Evolutionary conservation across 148 eudicot genomes (phyloP), one percentile per base, ranked within the genome.

Genomic region (Hydrangea macrophylla): DNA sequence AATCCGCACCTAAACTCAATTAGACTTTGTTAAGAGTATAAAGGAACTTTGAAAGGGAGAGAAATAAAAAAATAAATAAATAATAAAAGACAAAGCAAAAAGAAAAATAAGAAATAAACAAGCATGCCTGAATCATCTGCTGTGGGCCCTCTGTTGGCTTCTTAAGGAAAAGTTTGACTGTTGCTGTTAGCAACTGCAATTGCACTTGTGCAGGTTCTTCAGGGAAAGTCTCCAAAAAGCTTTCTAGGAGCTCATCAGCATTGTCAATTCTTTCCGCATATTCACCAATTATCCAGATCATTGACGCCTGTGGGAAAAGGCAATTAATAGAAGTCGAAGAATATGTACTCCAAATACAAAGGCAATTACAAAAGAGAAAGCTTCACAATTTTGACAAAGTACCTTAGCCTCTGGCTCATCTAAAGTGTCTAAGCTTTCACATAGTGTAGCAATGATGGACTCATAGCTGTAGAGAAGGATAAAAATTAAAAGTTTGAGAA

Each of bases 401-500:
- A 94, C 99, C 99, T 94, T 94, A 58, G 99, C 97, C 82, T 94
- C 99, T 27, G 99, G 96, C 75, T 94, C 97, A 85, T 94, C 99
- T 73, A 94, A 76, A 55, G 97, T 94, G 84, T 94, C 97, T 70
- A 94, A 84, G 78, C 97, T 94, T 87, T 94, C 97, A 75, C 97
- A 94, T 11, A 94, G 97, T 66, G 98, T 94, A 44, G 98, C 98
- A 77, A 94, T 94, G 61, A 94, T 94, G 76, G 98, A 94, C 79
- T 94, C 98, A 22, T 94, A 90, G 55, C 98, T 93, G 89, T 56
- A 55, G 69, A 53, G 74, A 42, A 44, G 51, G 63, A 65, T 20
- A 4, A 24, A n/a, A 62, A 60, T 24, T 15, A 54, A 44, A 37
- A 8, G 35, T 22, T 26, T 1, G 3, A 13, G 33, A 40, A 27